phyloP scores from a whole-genome alignment of 2,329 filamentous ascomycete genomes.

The Dactylonectria macrodidyma region DNA sequence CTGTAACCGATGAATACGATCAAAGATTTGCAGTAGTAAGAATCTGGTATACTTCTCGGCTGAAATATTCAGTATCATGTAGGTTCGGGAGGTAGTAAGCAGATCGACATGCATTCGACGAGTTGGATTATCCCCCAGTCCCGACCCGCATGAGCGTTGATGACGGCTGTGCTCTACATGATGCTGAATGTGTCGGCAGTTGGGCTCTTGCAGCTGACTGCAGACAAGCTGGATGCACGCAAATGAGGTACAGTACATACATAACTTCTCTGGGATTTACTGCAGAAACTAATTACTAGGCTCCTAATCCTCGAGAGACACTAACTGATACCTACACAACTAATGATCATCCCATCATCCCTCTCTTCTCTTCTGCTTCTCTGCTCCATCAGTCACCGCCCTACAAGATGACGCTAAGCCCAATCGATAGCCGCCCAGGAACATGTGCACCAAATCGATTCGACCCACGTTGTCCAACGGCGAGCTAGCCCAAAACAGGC shows the following conservation, averaged over 20 bases:
- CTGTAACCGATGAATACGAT: constrained; percentile 21
- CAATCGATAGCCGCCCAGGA: background rate
- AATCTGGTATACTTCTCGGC: background rate
- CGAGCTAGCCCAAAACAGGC: constrained; percentile 1
- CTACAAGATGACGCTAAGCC: constrained; percentile 1
- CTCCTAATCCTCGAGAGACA: no score
- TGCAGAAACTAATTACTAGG: no score
- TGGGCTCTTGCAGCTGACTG: background rate
- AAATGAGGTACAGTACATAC: no score
- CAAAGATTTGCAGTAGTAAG: background rate
- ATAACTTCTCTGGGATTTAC: no score
- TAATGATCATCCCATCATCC: no score
- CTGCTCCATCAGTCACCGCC: background rate
- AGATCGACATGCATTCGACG: background rate
- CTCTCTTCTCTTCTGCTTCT: no score
- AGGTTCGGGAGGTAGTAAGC: background rate
- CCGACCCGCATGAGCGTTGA: no score
- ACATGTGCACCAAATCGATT: background rate
- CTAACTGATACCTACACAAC: no score
- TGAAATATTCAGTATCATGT: no score
- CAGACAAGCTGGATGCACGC: no score
- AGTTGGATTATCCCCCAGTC: no score
- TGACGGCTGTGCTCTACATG: no score
- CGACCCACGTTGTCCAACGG: background rate
- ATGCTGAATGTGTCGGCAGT: background rate